A percentile compares a stretch with the other conserved stretches of the same genome.
phyloP scores from a whole-genome alignment of 352 stramenopile genomes.

The Pythium angustatum region DNA sequence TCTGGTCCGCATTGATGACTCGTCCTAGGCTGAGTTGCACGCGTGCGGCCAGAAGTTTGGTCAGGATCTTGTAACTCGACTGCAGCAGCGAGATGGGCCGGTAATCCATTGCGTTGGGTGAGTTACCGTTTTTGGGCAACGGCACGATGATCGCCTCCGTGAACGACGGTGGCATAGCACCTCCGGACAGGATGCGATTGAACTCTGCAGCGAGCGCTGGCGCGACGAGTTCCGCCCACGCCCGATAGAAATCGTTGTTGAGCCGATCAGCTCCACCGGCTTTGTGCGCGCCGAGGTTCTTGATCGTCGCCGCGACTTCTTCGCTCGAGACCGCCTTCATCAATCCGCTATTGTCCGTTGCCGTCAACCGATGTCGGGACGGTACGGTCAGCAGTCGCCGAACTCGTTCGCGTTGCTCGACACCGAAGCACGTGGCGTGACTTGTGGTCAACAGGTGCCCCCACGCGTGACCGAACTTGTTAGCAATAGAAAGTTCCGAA shows the following conservation, averaged over 20 bases:
- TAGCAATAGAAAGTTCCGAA: too few relatives aligned
- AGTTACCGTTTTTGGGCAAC: slow-evolving; percentile 28
- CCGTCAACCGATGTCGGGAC: not conserved
- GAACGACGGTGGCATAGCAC: not conserved
- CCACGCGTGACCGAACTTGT: too few relatives aligned
- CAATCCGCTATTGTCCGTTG: slow-evolving; percentile 3
- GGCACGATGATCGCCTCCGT: slow-evolving; percentile 19
- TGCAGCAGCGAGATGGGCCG: slow-evolving; percentile 29
- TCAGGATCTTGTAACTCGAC: slow-evolving; percentile 34
- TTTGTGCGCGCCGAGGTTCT: slow-evolving; percentile 2
- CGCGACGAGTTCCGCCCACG: not conserved
- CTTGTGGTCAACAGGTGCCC: too few relatives aligned
- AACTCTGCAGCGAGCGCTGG: not conserved
- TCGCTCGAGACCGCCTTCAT: not conserved
- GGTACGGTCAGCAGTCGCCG: not conserved
- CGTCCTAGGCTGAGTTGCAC: slow-evolving; percentile 3
- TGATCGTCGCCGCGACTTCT: not conserved
- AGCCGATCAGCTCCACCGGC: not conserved
- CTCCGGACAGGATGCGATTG: slow-evolving; percentile 9
- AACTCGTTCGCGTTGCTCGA: too few relatives aligned
- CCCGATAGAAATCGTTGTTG: slow-evolving; percentile 23
- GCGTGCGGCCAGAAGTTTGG: slow-evolving; percentile 8
- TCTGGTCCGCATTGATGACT: slow-evolving; percentile 27
- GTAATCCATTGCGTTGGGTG: slow-evolving; percentile 24
- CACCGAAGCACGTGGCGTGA: too few relatives aligned